These are phyloP conservation scores for Metschnikowia corniflorae DNA, from an alignment of 805 yeast species.

Conservation along the genomic window DNA sequence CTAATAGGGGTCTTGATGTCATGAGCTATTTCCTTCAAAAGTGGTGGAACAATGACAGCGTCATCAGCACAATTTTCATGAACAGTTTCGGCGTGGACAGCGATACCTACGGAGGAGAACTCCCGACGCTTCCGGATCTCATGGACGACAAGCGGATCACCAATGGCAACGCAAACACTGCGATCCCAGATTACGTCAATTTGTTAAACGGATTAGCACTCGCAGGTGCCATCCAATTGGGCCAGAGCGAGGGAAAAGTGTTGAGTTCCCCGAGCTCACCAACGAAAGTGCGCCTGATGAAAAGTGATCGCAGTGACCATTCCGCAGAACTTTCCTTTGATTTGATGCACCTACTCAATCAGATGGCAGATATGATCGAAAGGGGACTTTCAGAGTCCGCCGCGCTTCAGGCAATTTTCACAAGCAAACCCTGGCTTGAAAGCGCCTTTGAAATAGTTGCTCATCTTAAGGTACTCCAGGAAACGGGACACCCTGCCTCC, in stretches of 20 bases:
- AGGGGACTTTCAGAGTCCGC: slow-evolving; percentile 25
- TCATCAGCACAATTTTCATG: slow-evolving; percentile 40
- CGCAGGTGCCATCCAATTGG: slow-evolving; percentile 29
- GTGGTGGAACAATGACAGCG: slow-evolving; percentile 48
- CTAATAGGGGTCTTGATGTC: slow-evolving; percentile 49
- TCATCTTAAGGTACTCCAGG: slow-evolving; percentile 24
- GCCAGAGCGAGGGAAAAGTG: slow-evolving; percentile 29
- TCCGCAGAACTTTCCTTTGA: slow-evolving; percentile 27
- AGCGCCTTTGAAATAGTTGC: slow-evolving; percentile 38
- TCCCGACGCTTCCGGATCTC: slow-evolving; percentile 9
- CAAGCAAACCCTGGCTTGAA: slow-evolving; percentile 34
- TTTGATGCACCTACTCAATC: slow-evolving; percentile 33
- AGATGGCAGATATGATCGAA: slow-evolving; percentile 29
- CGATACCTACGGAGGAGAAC: neutral
- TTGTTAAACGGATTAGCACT: slow-evolving; percentile 30
- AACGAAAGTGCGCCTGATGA: slow-evolving; percentile 4
- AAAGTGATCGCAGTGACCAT: slow-evolving; percentile 10
- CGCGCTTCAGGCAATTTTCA: slow-evolving; percentile 23
- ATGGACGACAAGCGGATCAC: slow-evolving; percentile 5
- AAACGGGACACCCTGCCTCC: slow-evolving; percentile 21
- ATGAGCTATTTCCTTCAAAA: slow-evolving; percentile 42
- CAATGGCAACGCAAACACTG: neutral
- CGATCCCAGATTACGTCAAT: slow-evolving; percentile 47
- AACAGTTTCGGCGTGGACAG: slow-evolving; percentile 44
- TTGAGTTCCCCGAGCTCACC: slow-evolving; percentile 37